Evolutionary conservation across 169 alveolate species (phyloP), one percentile per base, ranked within the genome.

Genomic region (Pseudocohnilembus persalinus): DNA sequence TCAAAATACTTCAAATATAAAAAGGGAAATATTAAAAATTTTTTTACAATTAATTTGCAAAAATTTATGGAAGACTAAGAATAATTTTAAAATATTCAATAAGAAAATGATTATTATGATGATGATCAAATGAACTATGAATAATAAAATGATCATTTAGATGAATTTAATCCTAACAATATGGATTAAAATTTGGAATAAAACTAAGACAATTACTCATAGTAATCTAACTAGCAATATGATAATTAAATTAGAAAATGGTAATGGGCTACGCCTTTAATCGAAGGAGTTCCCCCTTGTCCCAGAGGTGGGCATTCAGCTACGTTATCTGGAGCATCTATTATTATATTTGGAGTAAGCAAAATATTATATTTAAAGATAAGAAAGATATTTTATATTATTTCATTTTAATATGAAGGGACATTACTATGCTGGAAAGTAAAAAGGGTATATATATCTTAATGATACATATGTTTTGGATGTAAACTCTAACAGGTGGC

Each of bases 231-330:
- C 64, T 80, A 86, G 33, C 73, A 86, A 33, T 29, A 86, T 33
- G 82, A 81, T 31, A 80, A 74, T 86, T 86, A 93, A 33, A 81
- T 74, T 30, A 82, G 96, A 88, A 91, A 88, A 82, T 94, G 96
- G 96, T 85, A 92, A 29, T 94, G 97, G 96, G 97, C 97, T 20
- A 89, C 85, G 49, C 97, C 97, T n/a, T 83, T 89, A 63, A 92
- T 93, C 33, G 97, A 92, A 79, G 98, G 98, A 64, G 93, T 93
- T 33, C 97, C 97, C 26, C 99, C 99, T 35, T 88, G 96, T 72
- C 96, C 99, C 25, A 88, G 99, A 85, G 99, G 99, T 63, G 98
- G 98, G 16, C 99, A 97, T 89, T 88, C 97, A 27, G 97, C 98
- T 24, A 97, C 98, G 24, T 92, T 96, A 33, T 94, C 95, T 30